phyloP scores from a whole-genome alignment of 192 early-diverging fungal genomes.

The Linnemannia zychae region DNA sequence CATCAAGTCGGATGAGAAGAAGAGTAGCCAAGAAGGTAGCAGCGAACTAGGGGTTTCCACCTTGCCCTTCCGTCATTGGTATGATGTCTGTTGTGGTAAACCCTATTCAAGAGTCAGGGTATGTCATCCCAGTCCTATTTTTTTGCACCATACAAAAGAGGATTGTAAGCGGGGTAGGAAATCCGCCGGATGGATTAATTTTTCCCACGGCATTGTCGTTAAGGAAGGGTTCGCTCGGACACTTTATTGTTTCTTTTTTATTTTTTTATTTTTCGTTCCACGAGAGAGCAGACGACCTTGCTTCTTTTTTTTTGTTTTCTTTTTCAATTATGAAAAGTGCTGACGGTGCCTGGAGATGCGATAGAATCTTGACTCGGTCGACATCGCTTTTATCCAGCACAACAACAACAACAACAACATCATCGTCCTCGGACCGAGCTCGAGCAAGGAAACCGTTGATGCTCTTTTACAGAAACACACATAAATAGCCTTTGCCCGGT shows the following conservation, averaged over 20 bases:
- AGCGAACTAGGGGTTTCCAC: neutral
- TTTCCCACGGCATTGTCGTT: neutral
- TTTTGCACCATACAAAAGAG: neutral
- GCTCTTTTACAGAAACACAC: neutral
- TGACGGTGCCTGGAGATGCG: neutral
- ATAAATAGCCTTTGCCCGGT: neutral
- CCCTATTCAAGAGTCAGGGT: neutral
- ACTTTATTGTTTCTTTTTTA: neutral
- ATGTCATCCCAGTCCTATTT: neutral
- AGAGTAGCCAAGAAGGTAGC: neutral
- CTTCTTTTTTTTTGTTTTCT: no score
- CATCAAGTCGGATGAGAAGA: no score
- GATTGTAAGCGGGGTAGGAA: neutral
- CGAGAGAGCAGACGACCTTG: no score
- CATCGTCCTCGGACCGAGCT: neutral
- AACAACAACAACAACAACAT: neutral
- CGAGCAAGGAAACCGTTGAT: neutral
- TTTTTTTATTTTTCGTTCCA: constrained; percentile 17
- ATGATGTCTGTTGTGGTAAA: neutral
- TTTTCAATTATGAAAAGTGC: neutral
- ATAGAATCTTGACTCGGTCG: neutral
- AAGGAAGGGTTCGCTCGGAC: neutral
- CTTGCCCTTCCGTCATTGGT: neutral
- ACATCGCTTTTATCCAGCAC: neutral
- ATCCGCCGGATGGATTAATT: neutral